These are phyloP conservation scores for Aureobasidium sp. DNA, from an alignment of 2,329 filamentous ascomycete species.

Conservation along the genomic window DNA sequence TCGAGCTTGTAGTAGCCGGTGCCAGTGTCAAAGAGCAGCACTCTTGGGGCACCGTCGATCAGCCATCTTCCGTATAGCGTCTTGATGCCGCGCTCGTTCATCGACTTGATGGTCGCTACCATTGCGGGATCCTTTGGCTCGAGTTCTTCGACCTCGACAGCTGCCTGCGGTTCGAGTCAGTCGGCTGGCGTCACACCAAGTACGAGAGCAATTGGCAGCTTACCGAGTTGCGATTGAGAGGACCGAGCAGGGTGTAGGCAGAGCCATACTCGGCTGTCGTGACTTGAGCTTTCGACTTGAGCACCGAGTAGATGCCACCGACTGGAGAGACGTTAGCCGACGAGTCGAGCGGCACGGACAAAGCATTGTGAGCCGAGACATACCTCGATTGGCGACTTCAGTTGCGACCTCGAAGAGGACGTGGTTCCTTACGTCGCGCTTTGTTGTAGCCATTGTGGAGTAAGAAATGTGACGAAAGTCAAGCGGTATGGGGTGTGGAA, in stretches of 20 bases:
- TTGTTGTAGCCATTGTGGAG: slow-evolving; percentile 30
- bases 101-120: slow-evolving; percentile 75
- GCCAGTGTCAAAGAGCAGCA: slow-evolving; percentile 90
- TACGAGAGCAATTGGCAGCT: slow-evolving; percentile 28
- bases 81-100: slow-evolving; percentile 85
- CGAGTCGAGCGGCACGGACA: not conserved
- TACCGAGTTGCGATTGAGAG: slow-evolving; percentile 85
- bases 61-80: slow-evolving; percentile 94
- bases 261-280: slow-evolving; percentile 98
- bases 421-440: slow-evolving; percentile 83
- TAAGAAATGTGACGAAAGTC: not conserved
- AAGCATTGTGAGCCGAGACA: slow-evolving; percentile 22
- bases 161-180: slow-evolving; percentile 53
- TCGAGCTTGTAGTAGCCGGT: slow-evolving; percentile 85
- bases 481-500: not conserved
- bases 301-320: slow-evolving; percentile 96
- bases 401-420: slow-evolving; percentile 94
- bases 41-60: slow-evolving; percentile 90
- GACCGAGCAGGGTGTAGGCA: slow-evolving; percentile 89
- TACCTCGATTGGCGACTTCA: slow-evolving; percentile 93
- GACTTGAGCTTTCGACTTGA: slow-evolving; percentile 97
- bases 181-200: not conserved
- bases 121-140: slow-evolving; percentile 76
- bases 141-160: slow-evolving; percentile 94
- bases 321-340: slow-evolving; percentile 48